A percentile compares a stretch with the other conserved stretches of the same genome.
phyloP scores from a whole-genome alignment of 2,329 filamentous ascomycete genomes.

The Talaromyces pinophilus region DNA sequence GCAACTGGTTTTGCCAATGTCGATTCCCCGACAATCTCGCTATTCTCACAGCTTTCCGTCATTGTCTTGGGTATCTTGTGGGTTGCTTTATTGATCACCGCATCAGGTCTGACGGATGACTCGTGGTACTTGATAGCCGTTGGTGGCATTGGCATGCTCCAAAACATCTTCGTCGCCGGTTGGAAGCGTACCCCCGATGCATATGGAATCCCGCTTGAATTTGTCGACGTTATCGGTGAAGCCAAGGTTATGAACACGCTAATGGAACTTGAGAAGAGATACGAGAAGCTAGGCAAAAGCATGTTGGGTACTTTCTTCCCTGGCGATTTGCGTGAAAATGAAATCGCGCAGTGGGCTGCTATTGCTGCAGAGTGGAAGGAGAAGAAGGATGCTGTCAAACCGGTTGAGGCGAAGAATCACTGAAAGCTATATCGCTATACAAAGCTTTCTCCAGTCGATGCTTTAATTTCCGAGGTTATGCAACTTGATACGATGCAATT shows the following conservation, averaged over 20 bases:
- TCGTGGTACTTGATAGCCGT: constrained; percentile 48
- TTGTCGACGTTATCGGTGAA: constrained; percentile 31
- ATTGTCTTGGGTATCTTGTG: constrained; percentile 39
- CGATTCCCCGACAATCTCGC: constrained; percentile 21
- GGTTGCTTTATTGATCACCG: constrained; percentile 46
- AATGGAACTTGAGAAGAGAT: constrained; percentile 33
- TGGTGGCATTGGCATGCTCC: constrained; percentile 45
- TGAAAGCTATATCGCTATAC: not conserved
- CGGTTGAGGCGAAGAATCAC: not conserved
- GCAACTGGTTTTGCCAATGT: constrained; percentile 32
- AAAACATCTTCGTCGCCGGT: constrained; percentile 43
- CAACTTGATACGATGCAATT: not conserved
- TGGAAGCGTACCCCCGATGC: constrained; percentile 32
- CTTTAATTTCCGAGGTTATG: not conserved
- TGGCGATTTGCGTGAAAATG: constrained; percentile 24
- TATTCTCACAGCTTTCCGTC: constrained; percentile 27
- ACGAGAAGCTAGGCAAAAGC: constrained; percentile 35
- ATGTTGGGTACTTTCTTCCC: constrained; percentile 38
- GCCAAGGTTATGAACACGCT: constrained; percentile 38
- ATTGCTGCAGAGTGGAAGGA: constrained; percentile 21
- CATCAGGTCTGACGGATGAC: constrained; percentile 39
- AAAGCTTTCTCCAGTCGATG: not conserved
- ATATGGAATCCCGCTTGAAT: constrained; percentile 35
- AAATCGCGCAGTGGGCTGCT: constrained; percentile 24
- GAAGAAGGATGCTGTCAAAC: constrained; percentile 14